Conservation (phyloP, 495 filamentous ascomycete species). For the Talaromyces adpressus region DNA sequence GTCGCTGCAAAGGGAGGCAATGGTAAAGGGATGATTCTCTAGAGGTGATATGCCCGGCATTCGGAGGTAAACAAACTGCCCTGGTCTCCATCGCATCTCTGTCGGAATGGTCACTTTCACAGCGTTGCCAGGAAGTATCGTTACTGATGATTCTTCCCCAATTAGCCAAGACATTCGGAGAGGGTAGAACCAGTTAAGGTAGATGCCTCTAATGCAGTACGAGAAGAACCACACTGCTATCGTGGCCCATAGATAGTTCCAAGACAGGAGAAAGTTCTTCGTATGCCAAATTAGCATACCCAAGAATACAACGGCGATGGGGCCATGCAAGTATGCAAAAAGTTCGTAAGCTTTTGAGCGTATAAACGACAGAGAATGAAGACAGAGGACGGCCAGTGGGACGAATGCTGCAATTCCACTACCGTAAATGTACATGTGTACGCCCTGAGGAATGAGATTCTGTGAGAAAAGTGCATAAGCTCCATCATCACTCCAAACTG, state of each 20-base stretch:
- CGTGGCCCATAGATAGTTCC: conserved; percentile 83
- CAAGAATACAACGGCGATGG: conserved; percentile 72
- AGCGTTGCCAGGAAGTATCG: conserved; percentile 81
- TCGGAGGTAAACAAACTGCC: conserved; percentile 89
- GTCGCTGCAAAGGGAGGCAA: conserved; percentile 78
- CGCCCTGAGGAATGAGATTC: conserved; percentile 49
- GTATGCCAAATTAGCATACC: conserved; percentile 94
- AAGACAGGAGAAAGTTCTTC: conserved; percentile 84
- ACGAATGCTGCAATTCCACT: conserved; percentile 83
- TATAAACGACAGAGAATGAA: conserved; percentile 71
- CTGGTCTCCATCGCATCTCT: conserved; percentile 85
- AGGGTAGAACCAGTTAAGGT: conserved; percentile 82
- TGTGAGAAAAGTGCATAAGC: conserved; percentile 58
- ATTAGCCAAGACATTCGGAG: conserved; percentile 71
- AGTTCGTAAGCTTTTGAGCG: conserved; percentile 67
- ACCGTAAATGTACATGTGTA: conserved; percentile 65
- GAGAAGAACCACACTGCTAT: conserved; percentile 69
- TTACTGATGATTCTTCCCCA: conserved; percentile 82
- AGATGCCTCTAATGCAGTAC: conserved; percentile 58
- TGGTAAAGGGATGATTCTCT: conserved; percentile 94
- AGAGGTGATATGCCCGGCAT: conserved; percentile 87
- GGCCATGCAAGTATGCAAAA: conserved; percentile 75
- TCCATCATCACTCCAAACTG: conserved; percentile 65
- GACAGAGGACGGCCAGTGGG: conserved; percentile 71
- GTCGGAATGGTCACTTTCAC: conserved; percentile 92